Conservation (phyloP, 768 basidiomycete genomes). For the Tulasnella sp. region DNA sequence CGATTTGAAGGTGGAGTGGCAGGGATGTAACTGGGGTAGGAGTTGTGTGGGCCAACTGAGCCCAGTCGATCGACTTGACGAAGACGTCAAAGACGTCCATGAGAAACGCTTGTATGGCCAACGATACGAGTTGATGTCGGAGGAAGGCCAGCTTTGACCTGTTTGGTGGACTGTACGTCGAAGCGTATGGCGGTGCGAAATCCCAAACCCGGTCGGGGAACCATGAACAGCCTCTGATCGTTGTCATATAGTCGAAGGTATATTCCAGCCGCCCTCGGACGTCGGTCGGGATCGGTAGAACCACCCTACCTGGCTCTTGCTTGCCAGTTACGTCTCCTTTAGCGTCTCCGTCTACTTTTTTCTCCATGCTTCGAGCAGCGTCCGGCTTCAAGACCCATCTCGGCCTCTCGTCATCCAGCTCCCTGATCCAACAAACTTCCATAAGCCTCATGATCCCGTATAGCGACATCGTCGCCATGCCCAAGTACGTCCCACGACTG, state of each 20-base stretch:
- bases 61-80: constrained; percentile 16
- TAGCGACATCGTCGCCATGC: constrained; percentile 15
- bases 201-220: constrained; percentile 30
- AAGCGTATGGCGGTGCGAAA: constrained; percentile 30
- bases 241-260: constrained; percentile 27
- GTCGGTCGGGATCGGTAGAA: constrained; percentile 29
- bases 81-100: constrained; percentile 34
- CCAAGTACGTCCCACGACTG: constrained; percentile 27
- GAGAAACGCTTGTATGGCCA: constrained; percentile 22
- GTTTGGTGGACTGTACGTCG: neutral
- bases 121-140: constrained; percentile 13
- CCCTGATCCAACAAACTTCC: constrained; percentile 25
- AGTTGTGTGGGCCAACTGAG: neutral
- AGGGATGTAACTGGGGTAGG: constrained; percentile 31
- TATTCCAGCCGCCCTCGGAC: neutral
- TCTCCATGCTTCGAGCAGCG: constrained; percentile 3
- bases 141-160: constrained; percentile 4
- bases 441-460: constrained; percentile 19
- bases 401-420: constrained; percentile 19
- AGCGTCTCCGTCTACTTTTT: neutral
- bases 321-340: neutral
- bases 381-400: constrained; percentile 20
- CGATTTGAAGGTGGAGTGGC: constrained; percentile 29
- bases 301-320: neutral
- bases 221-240: constrained; percentile 32